phyloP scores from a whole-genome alignment of 805 yeast species.

The Metschnikowia similis region DNA sequence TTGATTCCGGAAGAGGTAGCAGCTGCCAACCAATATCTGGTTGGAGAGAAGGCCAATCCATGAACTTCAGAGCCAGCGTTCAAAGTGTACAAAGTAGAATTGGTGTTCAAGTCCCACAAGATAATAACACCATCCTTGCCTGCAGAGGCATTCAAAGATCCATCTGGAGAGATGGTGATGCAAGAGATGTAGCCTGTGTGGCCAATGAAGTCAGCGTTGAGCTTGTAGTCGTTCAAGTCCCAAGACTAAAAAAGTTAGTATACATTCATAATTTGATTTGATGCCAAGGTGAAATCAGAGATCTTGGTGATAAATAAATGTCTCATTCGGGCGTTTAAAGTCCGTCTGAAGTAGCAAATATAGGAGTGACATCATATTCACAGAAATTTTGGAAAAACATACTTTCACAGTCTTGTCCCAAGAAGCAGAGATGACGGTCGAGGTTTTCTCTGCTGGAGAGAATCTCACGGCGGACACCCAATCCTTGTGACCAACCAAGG shows the following conservation, averaged over 20 bases:
- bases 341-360: slow-evolving; percentile 99
- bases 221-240: slow-evolving; percentile 81
- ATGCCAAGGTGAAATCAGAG: slow-evolving; percentile 63
- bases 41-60: slow-evolving; percentile 99
- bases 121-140: slow-evolving; percentile 99
- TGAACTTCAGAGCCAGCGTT: slow-evolving; percentile 94
- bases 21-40: slow-evolving; percentile 99
- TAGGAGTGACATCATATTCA: slow-evolving; percentile 67
- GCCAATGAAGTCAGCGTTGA: slow-evolving; percentile 95
- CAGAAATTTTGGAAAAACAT: slow-evolving; percentile 44
- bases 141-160: slow-evolving; percentile 98
- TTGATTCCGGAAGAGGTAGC: slow-evolving; percentile 97
- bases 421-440: slow-evolving; percentile 93
- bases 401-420: slow-evolving; percentile 99
- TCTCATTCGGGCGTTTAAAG: slow-evolving; percentile 80
- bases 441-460: slow-evolving; percentile 74
- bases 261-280: slow-evolving; percentile 4
- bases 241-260: slow-evolving; percentile 76
- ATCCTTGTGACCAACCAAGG: slow-evolving; percentile 94
- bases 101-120: slow-evolving; percentile 94
- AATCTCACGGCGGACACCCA: slow-evolving; percentile 99
- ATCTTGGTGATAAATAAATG: slow-evolving; percentile 94
- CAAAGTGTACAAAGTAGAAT: slow-evolving; percentile 87
- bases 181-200: slow-evolving; percentile 99
- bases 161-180: slow-evolving; percentile 98